Evolutionary conservation across 2,329 filamentous ascomycete genomes (phyloP), one percentile per base, ranked within the genome.

Genomic region (Westerdykella sp.): DNA sequence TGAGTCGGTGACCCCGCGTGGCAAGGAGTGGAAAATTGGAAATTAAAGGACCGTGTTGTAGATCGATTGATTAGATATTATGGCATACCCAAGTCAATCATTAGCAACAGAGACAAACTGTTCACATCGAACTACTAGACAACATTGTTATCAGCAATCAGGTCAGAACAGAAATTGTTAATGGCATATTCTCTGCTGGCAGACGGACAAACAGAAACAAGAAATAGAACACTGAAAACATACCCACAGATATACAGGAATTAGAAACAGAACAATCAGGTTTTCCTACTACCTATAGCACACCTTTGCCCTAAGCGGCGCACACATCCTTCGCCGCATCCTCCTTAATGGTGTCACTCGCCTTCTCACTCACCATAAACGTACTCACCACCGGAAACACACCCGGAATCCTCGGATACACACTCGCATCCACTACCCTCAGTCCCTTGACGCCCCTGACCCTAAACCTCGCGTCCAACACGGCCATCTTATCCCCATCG

Each of bases 341-440:
- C 38, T 53, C 53, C 34, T 53, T 38, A 16, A 56, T 46, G 16
- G 55, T 32, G 31, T 54, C 54, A 12, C 47, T 48, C 22, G 50
- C 55, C 66, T 81, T 81, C 67, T 81, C 77, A 2, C 68, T 70
- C 5, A 75, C 66, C 55, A 80, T 74, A 48, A 76, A 78, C 0
- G 72, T 73, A 0, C 76, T 70, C 1, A 75, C 60, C 6, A 71
- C 69, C 16, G 73, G 69, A 50, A 76, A 79, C 41, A 67, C 73
- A 44, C 77, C 78, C 2, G 76, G 75, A 37, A 45, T 45, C 23
- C 50, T 49, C 1, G 53, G 55, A 44, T 60, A 62, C 2, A 48
- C 51, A 38, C 48, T 53, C 4, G 56, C 55, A 44, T 59, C 58
- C 6, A 58, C 53, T 6, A 80, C 75, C 2, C 77, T 66, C 18